Evolutionary conservation across 306 rosid species (phyloP), one percentile per base, ranked within the genome.

Genomic region (Begonia loranthoides): DNA sequence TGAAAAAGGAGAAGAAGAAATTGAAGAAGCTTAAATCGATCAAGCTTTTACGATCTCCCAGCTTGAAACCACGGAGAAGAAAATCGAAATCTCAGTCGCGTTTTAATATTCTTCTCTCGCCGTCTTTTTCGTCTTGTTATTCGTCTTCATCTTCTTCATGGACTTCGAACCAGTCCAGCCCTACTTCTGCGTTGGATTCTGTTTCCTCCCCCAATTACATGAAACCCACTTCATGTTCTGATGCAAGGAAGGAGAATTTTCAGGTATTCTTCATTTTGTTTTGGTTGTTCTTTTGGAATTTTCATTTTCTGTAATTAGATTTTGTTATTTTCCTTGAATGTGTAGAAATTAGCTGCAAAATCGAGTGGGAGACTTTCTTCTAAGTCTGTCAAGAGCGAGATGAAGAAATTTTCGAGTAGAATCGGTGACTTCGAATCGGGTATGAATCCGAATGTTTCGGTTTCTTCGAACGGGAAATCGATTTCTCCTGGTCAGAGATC

Each of bases 11-110:
- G 36, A 7, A 28, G 36, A 28, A 28, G 36, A 28, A 4, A 28
- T 5, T 28, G 62, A 86, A 69, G 70, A 83, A 74, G 61, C 43
- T 75, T 54, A 73, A 74, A 21, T 75, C 95, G 62, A 67, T 77
- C 57, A 80, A 73, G 79, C 70, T 86, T 49, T 50, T 49, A 4
- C 79, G 75, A 73, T 55, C 72, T 21, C 71, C 77, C 16, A 80
- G 80, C 75, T 59, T 61, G 67, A 68, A 64, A 40, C 66, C 83
- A 58, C 67, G 69, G 22, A 46, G 39, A 9, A 66, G 76, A 67
- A 48, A 63, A 33, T 34, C 60, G 39, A 81, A 63, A 70, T 9
- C 60, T 50, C 72, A 39, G 1, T 10, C 53, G 56, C 70, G 62
- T 46, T 57, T 46, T 24, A 44, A 12, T 24, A 6, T 43, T 4